Evolutionary conservation across 495 filamentous ascomycete species (phyloP).

Genomic region (Alectoria sarmentosa): DNA sequence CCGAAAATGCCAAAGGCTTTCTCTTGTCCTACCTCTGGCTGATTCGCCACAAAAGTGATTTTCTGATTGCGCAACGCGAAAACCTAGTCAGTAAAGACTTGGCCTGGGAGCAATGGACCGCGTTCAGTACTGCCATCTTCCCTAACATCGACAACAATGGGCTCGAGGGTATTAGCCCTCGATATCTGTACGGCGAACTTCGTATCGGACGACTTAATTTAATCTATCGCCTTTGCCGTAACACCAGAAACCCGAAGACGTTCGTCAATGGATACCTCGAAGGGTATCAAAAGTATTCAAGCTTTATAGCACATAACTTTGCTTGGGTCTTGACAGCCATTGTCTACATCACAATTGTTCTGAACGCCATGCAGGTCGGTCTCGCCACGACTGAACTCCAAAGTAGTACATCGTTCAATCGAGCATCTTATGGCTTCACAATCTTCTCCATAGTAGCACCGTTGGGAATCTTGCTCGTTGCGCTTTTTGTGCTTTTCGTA

Average conservation of each 20-base stretch:
- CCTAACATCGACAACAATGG: not conserved
- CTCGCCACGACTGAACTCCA: constrained; percentile 37
- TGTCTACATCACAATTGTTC: constrained; percentile 46
- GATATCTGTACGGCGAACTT: constrained; percentile 41
- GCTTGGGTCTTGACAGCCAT: constrained; percentile 37
- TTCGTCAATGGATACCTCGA: constrained; percentile 28
- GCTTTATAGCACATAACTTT: constrained; percentile 42
- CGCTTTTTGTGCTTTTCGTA: not conserved
- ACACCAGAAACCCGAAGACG: not conserved
- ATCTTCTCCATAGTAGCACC: constrained; percentile 41
- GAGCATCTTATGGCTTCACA: constrained; percentile 46
- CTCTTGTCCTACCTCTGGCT: constrained; percentile 20
- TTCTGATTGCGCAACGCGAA: constrained; percentile 10
- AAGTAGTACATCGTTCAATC: constrained; percentile 37
- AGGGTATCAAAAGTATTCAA: constrained; percentile 26
- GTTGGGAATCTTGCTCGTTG: not conserved
- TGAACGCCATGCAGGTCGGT: constrained; percentile 56
- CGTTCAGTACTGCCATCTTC: constrained; percentile 6
- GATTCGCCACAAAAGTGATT: constrained; percentile 12
- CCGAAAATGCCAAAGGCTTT: constrained; percentile 15
- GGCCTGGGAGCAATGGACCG: constrained; percentile 8
- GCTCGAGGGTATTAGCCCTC: constrained; percentile 23
- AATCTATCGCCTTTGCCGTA: constrained; percentile 25
- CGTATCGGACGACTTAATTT: constrained; percentile 35
- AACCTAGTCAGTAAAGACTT: constrained; percentile 5